Evolutionary conservation across 23 red algal species (phyloP).

Genomic region (Gracilariopsis chorda): DNA sequence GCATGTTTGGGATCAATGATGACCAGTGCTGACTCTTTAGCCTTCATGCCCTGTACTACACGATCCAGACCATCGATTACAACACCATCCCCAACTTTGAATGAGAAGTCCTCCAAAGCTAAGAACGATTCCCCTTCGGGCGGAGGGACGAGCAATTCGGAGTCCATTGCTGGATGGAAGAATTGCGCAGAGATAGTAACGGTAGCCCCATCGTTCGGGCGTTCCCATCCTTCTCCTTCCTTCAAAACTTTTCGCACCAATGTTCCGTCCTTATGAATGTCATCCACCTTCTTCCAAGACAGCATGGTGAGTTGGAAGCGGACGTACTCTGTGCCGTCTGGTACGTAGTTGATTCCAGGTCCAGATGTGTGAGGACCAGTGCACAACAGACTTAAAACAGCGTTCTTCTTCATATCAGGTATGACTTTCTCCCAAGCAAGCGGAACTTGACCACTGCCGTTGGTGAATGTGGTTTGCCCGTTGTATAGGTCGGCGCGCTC

Average conservation of each 20-base stretch:
- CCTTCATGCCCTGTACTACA: constrained; percentile 86
- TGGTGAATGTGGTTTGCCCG: constrained; percentile 29
- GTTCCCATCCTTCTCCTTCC: constrained; percentile 96
- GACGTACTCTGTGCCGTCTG: constrained; percentile 36
- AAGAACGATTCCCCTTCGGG: constrained; percentile 22
- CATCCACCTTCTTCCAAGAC: constrained; percentile 79
- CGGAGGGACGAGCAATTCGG: constrained; percentile 28
- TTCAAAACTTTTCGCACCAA: constrained; percentile 79
- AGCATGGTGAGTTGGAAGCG: constrained; percentile 57
- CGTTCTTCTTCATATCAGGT: constrained; percentile 84
- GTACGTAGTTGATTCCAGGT: constrained; percentile 41
- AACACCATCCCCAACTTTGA: constrained; percentile 53
- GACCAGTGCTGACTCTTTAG: constrained; percentile 71
- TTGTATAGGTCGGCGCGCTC: neutral
- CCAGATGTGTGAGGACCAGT: neutral
- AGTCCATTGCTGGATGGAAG: constrained; percentile 13
- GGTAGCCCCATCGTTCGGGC: constrained; percentile 73
- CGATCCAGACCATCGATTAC: constrained; percentile 79
- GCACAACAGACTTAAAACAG: constrained; percentile 29
- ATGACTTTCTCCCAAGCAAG: constrained; percentile 61
- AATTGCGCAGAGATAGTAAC: constrained; percentile 44
- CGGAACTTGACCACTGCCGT: constrained; percentile 22
- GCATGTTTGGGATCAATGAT: constrained; percentile 55
- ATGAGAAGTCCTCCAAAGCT: constrained; percentile 24
- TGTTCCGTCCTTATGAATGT: constrained; percentile 67